A percentile compares a stretch with the other conserved stretches of the same genome.
phyloP scores from a whole-genome alignment of 345 rosid species.

The Hibiscus mutabilis region DNA sequence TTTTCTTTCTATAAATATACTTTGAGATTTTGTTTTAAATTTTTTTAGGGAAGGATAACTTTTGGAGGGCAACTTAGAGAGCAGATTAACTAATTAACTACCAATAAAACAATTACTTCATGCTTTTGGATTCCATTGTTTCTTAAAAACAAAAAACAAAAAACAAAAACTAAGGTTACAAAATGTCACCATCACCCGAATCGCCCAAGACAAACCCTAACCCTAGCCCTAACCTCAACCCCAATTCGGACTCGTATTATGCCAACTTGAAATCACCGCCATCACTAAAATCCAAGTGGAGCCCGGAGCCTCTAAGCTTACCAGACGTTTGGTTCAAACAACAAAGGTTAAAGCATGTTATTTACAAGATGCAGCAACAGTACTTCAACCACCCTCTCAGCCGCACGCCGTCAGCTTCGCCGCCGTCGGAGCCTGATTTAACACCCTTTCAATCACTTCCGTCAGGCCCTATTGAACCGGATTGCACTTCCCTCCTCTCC shows the following conservation, averaged over 20 bases:
- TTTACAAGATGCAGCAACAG: background rate
- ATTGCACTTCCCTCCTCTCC: constrained; percentile 34
- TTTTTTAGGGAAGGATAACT: too few relatives aligned
- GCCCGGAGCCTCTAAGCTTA: constrained; percentile 13
- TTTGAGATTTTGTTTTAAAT: too few relatives aligned
- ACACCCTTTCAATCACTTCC: background rate
- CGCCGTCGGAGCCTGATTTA: constrained; percentile 19
- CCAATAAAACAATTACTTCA: too few relatives aligned
- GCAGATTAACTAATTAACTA: too few relatives aligned
- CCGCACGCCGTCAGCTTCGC: constrained; percentile 15
- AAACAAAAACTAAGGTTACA: background rate
- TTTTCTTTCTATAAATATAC: too few relatives aligned
- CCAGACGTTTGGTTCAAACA: constrained; percentile 5
- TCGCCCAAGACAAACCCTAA: constrained; percentile 10
- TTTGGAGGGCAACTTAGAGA: too few relatives aligned
- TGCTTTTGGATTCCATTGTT: too few relatives aligned
- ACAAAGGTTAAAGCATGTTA: too few relatives aligned
- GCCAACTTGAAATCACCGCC: background rate
- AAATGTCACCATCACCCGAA: constrained; percentile 18
- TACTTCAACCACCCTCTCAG: constrained; percentile 25
- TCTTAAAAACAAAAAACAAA: too few relatives aligned
- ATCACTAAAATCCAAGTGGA: background rate
- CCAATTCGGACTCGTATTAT: too few relatives aligned
- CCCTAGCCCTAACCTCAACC: background rate
- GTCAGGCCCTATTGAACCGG: constrained; percentile 14